A percentile compares a stretch with the other conserved stretches of the same genome.
These are phyloP conservation scores for Mortierella sp. DNA, from an alignment of 371 early-diverging fungal genomes.

Conservation along the genomic window DNA sequence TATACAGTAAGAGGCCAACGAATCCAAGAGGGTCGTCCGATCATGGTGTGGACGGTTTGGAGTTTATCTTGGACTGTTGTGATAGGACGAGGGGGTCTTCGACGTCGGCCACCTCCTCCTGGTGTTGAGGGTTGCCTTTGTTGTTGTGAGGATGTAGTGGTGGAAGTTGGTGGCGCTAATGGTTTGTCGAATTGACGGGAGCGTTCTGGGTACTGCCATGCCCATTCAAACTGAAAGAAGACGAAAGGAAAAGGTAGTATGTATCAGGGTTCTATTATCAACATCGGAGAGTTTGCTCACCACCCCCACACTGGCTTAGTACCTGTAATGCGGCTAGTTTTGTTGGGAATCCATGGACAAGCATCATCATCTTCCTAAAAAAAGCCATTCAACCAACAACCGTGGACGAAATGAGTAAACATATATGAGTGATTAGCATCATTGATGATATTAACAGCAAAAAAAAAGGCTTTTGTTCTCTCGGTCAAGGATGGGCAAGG, in stretches of 20 bases:
- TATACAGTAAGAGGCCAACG: conserved; percentile 48
- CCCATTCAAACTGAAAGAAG: conserved; percentile 73
- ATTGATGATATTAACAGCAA: not conserved
- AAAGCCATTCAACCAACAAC: not conserved
- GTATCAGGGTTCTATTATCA: not conserved
- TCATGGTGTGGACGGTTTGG: conserved; percentile 25
- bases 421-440: not conserved
- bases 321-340: conserved; percentile 70
- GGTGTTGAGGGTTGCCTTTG: not conserved
- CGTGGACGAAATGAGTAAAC: not conserved
- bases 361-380: conserved; percentile 64
- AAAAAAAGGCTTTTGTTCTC: not conserved
- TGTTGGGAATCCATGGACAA: conserved; percentile 75
- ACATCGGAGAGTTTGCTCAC: not conserved
- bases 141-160: not conserved
- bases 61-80: conserved; percentile 36
- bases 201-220: conserved; percentile 72
- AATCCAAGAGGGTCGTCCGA: conserved; percentile 35
- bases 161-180: not conserved
- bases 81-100: conserved; percentile 9
- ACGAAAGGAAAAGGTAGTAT: not conserved
- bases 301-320: not conserved
- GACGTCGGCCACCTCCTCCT: not conserved
- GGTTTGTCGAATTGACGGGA: conserved; percentile 66
- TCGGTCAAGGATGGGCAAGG: too few species aligned